Conservation (phyloP, 805 yeast genomes). For the Pichia cabralensis region DNA sequence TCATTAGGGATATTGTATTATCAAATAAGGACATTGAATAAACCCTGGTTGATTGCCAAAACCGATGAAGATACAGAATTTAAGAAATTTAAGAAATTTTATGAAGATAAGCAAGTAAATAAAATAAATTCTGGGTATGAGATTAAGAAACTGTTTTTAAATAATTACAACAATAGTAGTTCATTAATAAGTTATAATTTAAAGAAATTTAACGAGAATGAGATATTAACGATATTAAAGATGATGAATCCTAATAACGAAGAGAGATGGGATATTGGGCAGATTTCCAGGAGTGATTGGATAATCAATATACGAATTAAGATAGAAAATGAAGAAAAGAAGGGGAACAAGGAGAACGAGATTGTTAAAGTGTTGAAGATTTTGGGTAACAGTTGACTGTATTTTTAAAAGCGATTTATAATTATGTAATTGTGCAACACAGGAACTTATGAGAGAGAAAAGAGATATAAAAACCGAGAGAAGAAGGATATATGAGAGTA, state of each 20-base stretch:
- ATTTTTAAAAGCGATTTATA: no score
- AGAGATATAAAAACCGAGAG: no score
- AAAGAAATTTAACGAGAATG: conserved; percentile 9
- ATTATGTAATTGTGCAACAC: no score
- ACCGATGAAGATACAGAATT: conserved; percentile 18
- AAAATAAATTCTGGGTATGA: conserved; percentile 14
- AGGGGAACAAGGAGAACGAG: conserved; percentile 16
- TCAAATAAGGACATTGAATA: conserved; percentile 32
- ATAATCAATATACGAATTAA: conserved; percentile 19
- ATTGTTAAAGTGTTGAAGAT: conserved; percentile 15
- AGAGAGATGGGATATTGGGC: conserved; percentile 14
- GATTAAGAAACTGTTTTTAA: conserved; percentile 9
- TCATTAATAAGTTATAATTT: no score
- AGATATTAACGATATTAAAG: conserved; percentile 11
- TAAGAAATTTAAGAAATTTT: conserved; percentile 12
- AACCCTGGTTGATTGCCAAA: conserved; percentile 39
- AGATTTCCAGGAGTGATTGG: conserved; percentile 23
- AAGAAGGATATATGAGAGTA: no score
- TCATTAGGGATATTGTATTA: conserved; percentile 41
- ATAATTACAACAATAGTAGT: conserved; percentile 1
- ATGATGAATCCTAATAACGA: conserved; percentile 24
- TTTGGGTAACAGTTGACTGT: no score
- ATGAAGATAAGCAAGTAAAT: conserved; percentile 9
- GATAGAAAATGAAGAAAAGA: conserved; percentile 12
- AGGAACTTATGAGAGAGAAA: no score